A percentile compares a stretch with the other conserved stretches of the same genome.
phyloP scores from a whole-genome alignment of 1,284 basidiomycete species.

The Vanrija sp. region DNA sequence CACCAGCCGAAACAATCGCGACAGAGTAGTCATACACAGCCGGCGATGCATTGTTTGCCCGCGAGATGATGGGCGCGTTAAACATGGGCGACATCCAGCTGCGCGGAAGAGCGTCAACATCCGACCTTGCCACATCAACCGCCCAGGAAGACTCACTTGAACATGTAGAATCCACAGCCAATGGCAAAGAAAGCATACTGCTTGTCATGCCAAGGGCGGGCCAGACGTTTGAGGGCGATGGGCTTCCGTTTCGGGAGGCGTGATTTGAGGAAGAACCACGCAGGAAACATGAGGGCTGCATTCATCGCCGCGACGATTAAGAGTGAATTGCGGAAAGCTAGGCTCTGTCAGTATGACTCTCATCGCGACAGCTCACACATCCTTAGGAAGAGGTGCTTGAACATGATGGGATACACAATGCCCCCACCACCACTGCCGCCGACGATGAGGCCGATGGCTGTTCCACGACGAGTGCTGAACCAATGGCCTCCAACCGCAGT shows the following conservation, averaged over 20 bases:
- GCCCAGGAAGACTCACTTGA: slow-evolving; percentile 19
- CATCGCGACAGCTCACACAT: no score
- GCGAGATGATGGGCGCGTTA: slow-evolving; percentile 30
- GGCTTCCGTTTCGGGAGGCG: slow-evolving; percentile 33
- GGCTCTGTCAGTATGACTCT: slow-evolving; percentile 10
- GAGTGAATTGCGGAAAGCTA: slow-evolving; percentile 38
- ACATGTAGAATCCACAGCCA: slow-evolving; percentile 30
- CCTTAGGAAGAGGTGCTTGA: slow-evolving; percentile 35
- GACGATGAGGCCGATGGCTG: slow-evolving; percentile 42
- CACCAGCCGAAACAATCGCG: slow-evolving; percentile 40
- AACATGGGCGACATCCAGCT: slow-evolving; percentile 38
- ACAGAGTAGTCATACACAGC: slow-evolving; percentile 34
- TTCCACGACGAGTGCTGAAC: slow-evolving; percentile 39
- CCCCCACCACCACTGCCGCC: slow-evolving; percentile 42
- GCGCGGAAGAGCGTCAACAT: not conserved
- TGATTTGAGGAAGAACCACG: slow-evolving; percentile 41
- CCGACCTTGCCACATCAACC: no score
- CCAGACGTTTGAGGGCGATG: slow-evolving; percentile 3
- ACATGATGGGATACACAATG: slow-evolving; percentile 43
- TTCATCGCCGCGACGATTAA: slow-evolving; percentile 43
- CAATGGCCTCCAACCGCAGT: slow-evolving; percentile 43
- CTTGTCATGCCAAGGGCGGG: slow-evolving; percentile 29
- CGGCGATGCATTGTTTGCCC: slow-evolving; percentile 23
- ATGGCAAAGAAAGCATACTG: slow-evolving; percentile 32
- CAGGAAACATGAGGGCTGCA: slow-evolving; percentile 37